These are phyloP conservation scores for Apiospora marii DNA, from an alignment of 2,329 filamentous ascomycete genomes.

Conservation along the genomic window DNA sequence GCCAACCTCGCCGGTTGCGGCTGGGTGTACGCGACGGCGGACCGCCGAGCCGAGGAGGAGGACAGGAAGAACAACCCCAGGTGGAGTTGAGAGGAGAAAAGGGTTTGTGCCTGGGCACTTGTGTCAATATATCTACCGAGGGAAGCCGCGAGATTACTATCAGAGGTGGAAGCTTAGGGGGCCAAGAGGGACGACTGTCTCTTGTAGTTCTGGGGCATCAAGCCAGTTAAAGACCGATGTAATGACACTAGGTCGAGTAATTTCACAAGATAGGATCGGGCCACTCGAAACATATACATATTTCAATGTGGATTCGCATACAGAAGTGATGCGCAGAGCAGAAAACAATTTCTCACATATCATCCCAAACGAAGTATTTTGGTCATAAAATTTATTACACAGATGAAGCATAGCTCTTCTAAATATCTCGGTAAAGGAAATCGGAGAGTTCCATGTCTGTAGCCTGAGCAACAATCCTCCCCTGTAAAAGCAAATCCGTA, in stretches of 20 bases:
- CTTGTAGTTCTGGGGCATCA: too few relatives aligned
- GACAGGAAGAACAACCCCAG: conserved; percentile 58
- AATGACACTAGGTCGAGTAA: background rate
- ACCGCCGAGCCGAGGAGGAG: conserved; percentile 57
- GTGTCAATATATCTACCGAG: background rate
- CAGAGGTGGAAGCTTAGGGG: background rate
- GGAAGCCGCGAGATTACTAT: background rate
- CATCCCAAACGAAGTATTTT: background rate
- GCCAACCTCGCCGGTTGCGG: conserved; percentile 58
- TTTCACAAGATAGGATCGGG: background rate
- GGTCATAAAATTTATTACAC: background rate
- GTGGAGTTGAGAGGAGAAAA: conserved; percentile 50
- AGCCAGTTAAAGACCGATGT: too few relatives aligned
- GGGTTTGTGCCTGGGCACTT: background rate
- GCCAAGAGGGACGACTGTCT: too few relatives aligned
- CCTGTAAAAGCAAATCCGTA: conserved; percentile 33
- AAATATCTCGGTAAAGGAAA: background rate
- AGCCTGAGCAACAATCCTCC: background rate
- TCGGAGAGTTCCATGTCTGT: background rate
- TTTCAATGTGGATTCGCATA: background rate
- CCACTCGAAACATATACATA: background rate
- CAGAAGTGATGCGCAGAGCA: background rate
- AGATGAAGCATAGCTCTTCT: background rate
- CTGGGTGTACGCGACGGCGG: conserved; percentile 60
- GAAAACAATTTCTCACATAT: background rate